Evolutionary conservation across 2,329 filamentous ascomycete species (phyloP).

Genomic region (Ustulina deusta): DNA sequence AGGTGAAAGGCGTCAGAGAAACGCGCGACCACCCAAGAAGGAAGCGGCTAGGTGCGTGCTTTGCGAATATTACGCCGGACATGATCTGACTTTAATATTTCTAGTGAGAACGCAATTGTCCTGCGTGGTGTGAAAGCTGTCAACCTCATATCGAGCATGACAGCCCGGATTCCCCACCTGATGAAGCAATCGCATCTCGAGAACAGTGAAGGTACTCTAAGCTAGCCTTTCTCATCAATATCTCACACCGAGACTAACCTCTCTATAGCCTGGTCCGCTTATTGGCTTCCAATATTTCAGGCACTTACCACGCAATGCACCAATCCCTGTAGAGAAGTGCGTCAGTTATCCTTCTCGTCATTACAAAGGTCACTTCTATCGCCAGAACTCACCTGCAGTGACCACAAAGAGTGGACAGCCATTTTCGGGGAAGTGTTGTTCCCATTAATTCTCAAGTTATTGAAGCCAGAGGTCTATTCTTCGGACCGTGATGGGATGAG

Average conservation of each 20-base stretch:
- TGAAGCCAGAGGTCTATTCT: conserved; percentile 95
- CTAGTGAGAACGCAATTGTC: conserved; percentile 77
- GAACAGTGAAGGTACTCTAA: conserved; percentile 75
- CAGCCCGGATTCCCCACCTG: conserved; percentile 81
- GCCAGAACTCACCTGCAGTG: conserved; percentile 82
- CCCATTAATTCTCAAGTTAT: conserved; percentile 84
- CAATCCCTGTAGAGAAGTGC: conserved; percentile 93
- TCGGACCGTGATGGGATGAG: conserved; percentile 93
- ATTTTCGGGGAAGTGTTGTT: conserved; percentile 96
- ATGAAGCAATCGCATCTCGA: conserved; percentile 96
- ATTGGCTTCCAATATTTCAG: conserved; percentile 96
- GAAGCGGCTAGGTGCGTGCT: conserved; percentile 66
- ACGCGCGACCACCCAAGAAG: conserved; percentile 60
- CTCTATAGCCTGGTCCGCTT: conserved; percentile 88
- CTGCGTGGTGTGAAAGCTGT: conserved; percentile 84
- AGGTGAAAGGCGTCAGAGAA: conserved; percentile 63
- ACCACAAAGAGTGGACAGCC: conserved; percentile 91
- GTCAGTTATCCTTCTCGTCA: conserved; percentile 86
- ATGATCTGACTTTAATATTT: conserved; percentile 32
- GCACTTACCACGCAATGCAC: conserved; percentile 90
- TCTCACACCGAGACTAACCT: conserved; percentile 44
- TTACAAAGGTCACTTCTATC: conserved; percentile 89
- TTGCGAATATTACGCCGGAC: neutral
- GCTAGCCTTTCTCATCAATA: neutral
- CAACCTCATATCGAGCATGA: conserved; percentile 83